These are phyloP conservation scores for Russula ochroleuca DNA, from an alignment of 768 basidiomycete species.

Conservation along the genomic window DNA sequence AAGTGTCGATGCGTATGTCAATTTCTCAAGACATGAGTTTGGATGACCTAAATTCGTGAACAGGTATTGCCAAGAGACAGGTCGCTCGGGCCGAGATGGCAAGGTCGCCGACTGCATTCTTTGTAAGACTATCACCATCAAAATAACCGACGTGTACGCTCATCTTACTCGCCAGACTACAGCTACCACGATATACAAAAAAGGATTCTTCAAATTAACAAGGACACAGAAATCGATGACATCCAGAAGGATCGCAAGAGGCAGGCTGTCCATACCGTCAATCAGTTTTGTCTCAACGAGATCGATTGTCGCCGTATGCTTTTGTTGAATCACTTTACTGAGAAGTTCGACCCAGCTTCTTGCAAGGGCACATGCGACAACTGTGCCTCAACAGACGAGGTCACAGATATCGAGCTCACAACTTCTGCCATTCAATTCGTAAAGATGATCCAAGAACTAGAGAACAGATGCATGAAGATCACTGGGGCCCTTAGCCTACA, in stretches of 20 bases:
- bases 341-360: slow-evolving; percentile 61
- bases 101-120: slow-evolving; percentile 78
- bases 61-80: slow-evolving; percentile 94
- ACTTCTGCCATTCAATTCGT: slow-evolving; percentile 52
- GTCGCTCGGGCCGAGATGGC: slow-evolving; percentile 92
- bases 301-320: slow-evolving; percentile 84
- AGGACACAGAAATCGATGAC: slow-evolving; percentile 37
- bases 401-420: slow-evolving; percentile 57
- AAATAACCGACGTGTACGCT: background rate
- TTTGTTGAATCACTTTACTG: slow-evolving; percentile 85
- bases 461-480: slow-evolving; percentile 6
- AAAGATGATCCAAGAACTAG: slow-evolving; percentile 26
- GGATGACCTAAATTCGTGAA: slow-evolving; percentile 15
- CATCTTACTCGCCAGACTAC: slow-evolving; percentile 50
- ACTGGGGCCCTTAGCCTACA: slow-evolving; percentile 13
- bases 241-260: slow-evolving; percentile 66
- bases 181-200: slow-evolving; percentile 52
- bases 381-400: slow-evolving; percentile 41
- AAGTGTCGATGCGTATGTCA: slow-evolving; percentile 71
- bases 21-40: background rate
- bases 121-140: slow-evolving; percentile 46
- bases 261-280: slow-evolving; percentile 60
- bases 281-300: slow-evolving; percentile 75
- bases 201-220: slow-evolving; percentile 57
- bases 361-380: slow-evolving; percentile 82